These are phyloP conservation scores for Lactarius trivialis DNA, from an alignment of 768 basidiomycete genomes.

Conservation along the genomic window DNA sequence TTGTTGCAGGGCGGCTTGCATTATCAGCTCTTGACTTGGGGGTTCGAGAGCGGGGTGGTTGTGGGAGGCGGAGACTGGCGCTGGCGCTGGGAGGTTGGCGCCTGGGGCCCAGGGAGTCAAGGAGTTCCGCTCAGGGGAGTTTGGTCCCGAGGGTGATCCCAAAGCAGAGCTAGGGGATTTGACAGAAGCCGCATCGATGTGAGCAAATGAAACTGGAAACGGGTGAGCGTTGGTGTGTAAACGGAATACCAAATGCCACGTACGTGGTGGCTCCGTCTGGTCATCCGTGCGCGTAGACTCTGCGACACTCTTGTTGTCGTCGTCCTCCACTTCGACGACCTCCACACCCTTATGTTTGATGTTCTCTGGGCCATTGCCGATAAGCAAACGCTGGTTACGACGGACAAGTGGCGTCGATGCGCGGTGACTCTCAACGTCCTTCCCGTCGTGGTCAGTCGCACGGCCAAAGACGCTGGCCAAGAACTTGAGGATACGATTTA, in stretches of 20 bases:
- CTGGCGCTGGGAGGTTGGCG: background rate
- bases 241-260: background rate
- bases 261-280: background rate
- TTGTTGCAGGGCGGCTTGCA: conserved; percentile 25
- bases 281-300: conserved; percentile 13
- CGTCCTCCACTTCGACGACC: conserved; percentile 36
- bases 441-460: conserved; percentile 32
- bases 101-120: too few relatives aligned
- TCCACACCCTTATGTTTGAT: conserved; percentile 34
- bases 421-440: conserved; percentile 30
- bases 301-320: conserved; percentile 32
- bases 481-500: conserved; percentile 92
- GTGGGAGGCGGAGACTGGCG: background rate
- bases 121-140: conserved; percentile 8
- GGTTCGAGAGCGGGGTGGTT: conserved; percentile 19
- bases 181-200: conserved; percentile 16
- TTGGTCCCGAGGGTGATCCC: conserved; percentile 5
- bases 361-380: conserved; percentile 43
- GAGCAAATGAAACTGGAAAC: conserved; percentile 14
- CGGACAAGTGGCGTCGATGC: conserved; percentile 38
- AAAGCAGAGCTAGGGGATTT: conserved; percentile 9
- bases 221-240: background rate
- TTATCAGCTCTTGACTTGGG: conserved; percentile 18
- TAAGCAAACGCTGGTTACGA: conserved; percentile 57
- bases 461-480: conserved; percentile 86